A percentile compares a stretch with the other conserved stretches of the same genome.
These are phyloP conservation scores for Ogataea pilisensis DNA, from an alignment of 805 yeast species.

Conservation along the genomic window DNA sequence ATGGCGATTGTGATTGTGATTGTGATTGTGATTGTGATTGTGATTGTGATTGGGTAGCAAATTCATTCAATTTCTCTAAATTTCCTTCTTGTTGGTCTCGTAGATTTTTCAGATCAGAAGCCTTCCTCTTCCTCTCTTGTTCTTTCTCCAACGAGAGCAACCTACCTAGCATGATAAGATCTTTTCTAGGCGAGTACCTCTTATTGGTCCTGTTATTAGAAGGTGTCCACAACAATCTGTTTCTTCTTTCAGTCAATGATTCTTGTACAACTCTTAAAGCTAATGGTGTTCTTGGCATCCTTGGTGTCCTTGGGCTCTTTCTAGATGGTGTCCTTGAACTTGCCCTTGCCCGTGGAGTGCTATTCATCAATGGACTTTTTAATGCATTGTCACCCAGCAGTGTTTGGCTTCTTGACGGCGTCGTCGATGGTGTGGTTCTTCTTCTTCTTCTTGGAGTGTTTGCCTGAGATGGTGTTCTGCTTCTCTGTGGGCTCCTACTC, in stretches of 20 bases:
- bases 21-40: slow-evolving; percentile 6
- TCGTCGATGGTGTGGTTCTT: not conserved
- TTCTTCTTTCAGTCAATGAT: slow-evolving; percentile 29
- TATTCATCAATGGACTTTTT: too few relatives aligned
- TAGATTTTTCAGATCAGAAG: slow-evolving; percentile 15
- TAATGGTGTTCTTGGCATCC: slow-evolving; percentile 31
- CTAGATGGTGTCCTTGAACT: slow-evolving; percentile 11
- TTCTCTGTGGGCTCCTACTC: not conserved
- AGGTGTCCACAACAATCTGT: slow-evolving; percentile 26
- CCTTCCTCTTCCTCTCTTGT: slow-evolving; percentile 15
- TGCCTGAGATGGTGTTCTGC: not conserved
- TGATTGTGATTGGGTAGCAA: slow-evolving; percentile 4
- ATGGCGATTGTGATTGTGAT: slow-evolving; percentile 3
- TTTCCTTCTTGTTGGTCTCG: slow-evolving; percentile 6
- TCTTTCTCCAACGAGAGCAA: slow-evolving; percentile 25
- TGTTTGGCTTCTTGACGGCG: not conserved
- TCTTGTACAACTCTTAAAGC: slow-evolving; percentile 29
- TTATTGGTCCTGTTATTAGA: slow-evolving; percentile 19
- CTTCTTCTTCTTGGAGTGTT: not conserved
- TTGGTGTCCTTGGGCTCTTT: slow-evolving; percentile 17
- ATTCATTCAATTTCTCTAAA: slow-evolving; percentile 13
- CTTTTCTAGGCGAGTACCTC: slow-evolving; percentile 31
- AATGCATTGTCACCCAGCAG: too few relatives aligned
- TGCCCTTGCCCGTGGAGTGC: too few relatives aligned
- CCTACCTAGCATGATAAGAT: slow-evolving; percentile 28